Evolutionary conservation across 2,329 filamentous ascomycete species (phyloP).

Genomic region (Colletotrichum abscissum): DNA sequence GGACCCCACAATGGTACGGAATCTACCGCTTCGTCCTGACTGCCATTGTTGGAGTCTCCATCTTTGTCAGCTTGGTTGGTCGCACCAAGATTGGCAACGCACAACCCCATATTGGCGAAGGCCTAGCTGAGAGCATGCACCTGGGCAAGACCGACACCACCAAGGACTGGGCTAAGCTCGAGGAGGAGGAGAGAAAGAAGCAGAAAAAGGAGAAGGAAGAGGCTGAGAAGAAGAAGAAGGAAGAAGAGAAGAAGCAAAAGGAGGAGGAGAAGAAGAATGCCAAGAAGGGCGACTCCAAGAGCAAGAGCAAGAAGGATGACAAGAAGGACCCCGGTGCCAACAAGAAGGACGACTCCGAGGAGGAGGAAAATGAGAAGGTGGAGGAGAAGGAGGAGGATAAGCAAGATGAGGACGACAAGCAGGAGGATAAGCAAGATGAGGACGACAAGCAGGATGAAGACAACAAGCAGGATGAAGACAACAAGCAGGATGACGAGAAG

Average conservation of each 20-base stretch:
- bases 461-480: too few relatives aligned
- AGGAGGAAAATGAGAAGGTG: conserved; percentile 41
- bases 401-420: background rate
- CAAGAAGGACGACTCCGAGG: conserved; percentile 22
- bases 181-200: conserved; percentile 53
- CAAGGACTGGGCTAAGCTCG: conserved; percentile 58
- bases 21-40: conserved; percentile 94
- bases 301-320: conserved; percentile 37
- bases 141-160: conserved; percentile 48
- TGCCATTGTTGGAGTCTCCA: conserved; percentile 85
- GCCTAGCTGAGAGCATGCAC: conserved; percentile 52
- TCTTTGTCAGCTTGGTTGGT: conserved; percentile 84
- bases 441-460: background rate
- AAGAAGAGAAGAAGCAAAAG: conserved; percentile 46
- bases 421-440: too few relatives aligned
- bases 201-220: conserved; percentile 52
- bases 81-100: conserved; percentile 76
- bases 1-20: conserved; percentile 86
- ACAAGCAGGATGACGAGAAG: background rate
- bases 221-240: conserved; percentile 50
- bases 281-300: conserved; percentile 40
- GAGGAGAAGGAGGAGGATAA: conserved; percentile 35
- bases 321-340: conserved; percentile 29
- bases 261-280: conserved; percentile 40
- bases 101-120: conserved; percentile 46